phyloP scores from a whole-genome alignment of 208 protist species.

The Trypanosomatidae sp. region DNA sequence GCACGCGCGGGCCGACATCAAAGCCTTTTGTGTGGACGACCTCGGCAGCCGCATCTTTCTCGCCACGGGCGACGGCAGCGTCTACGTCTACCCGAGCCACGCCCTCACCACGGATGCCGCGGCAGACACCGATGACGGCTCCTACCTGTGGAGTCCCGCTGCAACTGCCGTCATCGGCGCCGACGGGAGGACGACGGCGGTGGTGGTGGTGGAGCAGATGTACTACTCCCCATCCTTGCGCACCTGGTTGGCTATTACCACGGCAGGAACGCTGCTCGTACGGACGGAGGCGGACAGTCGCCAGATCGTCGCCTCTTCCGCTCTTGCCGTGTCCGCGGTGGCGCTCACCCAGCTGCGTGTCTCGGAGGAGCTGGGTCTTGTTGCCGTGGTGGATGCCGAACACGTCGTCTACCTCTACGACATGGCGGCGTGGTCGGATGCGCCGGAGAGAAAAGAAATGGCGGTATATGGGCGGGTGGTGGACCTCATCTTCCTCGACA shows the following conservation, averaged over 20 bases:
- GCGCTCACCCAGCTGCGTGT: slow-evolving; percentile 42
- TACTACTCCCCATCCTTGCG: slow-evolving; percentile 42
- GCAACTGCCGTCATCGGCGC: background rate
- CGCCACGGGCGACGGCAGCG: slow-evolving; percentile 25
- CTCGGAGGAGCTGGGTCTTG: slow-evolving; percentile 54
- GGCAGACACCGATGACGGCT: background rate
- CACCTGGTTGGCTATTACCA: slow-evolving; percentile 45
- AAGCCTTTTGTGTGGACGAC: slow-evolving; percentile 61
- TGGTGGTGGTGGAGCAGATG: slow-evolving; percentile 52
- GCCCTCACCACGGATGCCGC: slow-evolving; percentile 6
- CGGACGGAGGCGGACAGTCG: slow-evolving; percentile 35
- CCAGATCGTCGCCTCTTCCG: slow-evolving; percentile 9
- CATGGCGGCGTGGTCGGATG: slow-evolving; percentile 37
- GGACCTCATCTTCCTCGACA: slow-evolving; percentile 39
- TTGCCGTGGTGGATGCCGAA: slow-evolving; percentile 43
- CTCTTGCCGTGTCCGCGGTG: slow-evolving; percentile 14
- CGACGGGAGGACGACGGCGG: background rate
- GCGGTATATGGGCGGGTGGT: slow-evolving; percentile 13
- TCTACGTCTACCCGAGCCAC: slow-evolving; percentile 47
- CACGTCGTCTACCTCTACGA: slow-evolving; percentile 47
- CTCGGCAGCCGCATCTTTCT: slow-evolving; percentile 60
- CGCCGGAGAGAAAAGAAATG: slow-evolving; percentile 9
- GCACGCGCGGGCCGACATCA: slow-evolving; percentile 36
- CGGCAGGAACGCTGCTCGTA: slow-evolving; percentile 43
- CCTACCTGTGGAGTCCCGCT: background rate